A percentile compares a stretch with the other conserved stretches of the same genome.
Conservation (phyloP, 2,329 filamentous ascomycete genomes). For the Thermothelomyces thermophilus region DNA sequence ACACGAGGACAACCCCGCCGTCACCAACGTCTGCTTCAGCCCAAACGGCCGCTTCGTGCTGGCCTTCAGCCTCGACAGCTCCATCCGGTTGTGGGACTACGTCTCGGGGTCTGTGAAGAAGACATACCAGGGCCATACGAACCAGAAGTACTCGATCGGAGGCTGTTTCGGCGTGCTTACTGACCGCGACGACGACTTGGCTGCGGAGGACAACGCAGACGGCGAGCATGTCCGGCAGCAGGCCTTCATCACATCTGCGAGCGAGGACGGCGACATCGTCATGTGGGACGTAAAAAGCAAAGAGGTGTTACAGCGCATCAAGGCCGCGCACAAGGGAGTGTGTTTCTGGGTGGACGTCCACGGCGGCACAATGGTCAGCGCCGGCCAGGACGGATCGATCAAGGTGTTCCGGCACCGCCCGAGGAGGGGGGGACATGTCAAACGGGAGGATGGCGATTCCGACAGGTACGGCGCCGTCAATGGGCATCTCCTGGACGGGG, state of each 20-base stretch:
- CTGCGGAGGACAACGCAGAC: conserved; percentile 23
- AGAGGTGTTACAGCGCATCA: conserved; percentile 64
- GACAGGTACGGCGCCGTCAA: conserved; percentile 16
- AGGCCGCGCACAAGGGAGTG: conserved; percentile 47
- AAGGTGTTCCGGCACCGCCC: conserved; percentile 39
- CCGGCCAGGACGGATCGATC: conserved; percentile 49
- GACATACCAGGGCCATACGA: conserved; percentile 90
- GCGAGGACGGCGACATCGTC: conserved; percentile 78
- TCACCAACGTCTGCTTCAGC: conserved; percentile 83
- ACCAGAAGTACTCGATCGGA: conserved; percentile 75
- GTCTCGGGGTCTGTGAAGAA: conserved; percentile 86
- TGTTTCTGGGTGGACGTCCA: conserved; percentile 61
- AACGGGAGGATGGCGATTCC: conserved; percentile 8
- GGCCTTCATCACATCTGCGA: conserved; percentile 70
- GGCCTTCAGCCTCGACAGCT: conserved; percentile 85
- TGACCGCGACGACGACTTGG: conserved; percentile 16
- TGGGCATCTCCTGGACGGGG: conserved; percentile 19
- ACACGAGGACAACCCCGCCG: conserved; percentile 90
- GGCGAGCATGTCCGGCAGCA: conserved; percentile 21
- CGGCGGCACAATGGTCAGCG: conserved; percentile 50
- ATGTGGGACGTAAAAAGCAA: conserved; percentile 91
- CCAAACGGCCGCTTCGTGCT: conserved; percentile 92
- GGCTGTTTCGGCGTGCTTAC: conserved; percentile 66
- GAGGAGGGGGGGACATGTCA: conserved; percentile 1
- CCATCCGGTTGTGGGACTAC: conserved; percentile 91